Conservation (phyloP, 495 filamentous ascomycete genomes). For the Cudoniella acicularis region DNA sequence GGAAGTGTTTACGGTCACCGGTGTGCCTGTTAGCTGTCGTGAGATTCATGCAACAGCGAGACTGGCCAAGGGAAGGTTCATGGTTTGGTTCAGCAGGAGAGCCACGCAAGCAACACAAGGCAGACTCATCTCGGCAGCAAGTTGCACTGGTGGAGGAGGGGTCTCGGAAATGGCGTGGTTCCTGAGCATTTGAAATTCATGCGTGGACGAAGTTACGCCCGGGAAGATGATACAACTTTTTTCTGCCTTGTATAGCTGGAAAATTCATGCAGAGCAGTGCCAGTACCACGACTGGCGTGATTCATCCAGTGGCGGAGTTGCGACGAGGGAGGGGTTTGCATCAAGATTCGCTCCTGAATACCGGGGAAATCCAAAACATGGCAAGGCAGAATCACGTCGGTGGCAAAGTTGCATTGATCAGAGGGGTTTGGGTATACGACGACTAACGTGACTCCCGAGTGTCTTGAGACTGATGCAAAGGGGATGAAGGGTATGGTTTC, state of each 20-base stretch:
- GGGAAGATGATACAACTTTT: conserved; percentile 9
- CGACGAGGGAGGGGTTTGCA: conserved; percentile 13
- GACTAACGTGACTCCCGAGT: conserved; percentile 3
- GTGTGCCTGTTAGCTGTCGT: too few species aligned
- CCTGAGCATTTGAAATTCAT: conserved; percentile 14
- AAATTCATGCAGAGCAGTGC: conserved; percentile 16
- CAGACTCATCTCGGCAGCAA: conserved; percentile 16
- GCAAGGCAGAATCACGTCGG: not conserved
- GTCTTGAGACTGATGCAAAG: conserved; percentile 11
- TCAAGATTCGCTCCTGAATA: conserved; percentile 13
- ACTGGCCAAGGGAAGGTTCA: conserved; percentile 6
- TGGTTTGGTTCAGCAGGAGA: conserved; percentile 7
- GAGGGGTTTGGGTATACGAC: conserved; percentile 17
- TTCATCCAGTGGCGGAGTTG: conserved; percentile 15
- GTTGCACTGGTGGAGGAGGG: conserved; percentile 7
- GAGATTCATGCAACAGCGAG: conserved; percentile 4
- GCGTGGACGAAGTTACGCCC: conserved; percentile 16
- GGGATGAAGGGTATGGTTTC: too few species aligned
- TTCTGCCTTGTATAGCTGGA: conserved; percentile 6
- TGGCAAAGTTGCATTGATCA: conserved; percentile 18
- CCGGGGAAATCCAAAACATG: conserved; percentile 6
- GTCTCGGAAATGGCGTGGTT: conserved; percentile 5
- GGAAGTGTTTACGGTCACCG: conserved; percentile 3
- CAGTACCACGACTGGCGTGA: conserved; percentile 10
- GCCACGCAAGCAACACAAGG: conserved; percentile 13